phyloP scores from a whole-genome alignment of 441 rosid genomes.

The Iberis amara region DNA sequence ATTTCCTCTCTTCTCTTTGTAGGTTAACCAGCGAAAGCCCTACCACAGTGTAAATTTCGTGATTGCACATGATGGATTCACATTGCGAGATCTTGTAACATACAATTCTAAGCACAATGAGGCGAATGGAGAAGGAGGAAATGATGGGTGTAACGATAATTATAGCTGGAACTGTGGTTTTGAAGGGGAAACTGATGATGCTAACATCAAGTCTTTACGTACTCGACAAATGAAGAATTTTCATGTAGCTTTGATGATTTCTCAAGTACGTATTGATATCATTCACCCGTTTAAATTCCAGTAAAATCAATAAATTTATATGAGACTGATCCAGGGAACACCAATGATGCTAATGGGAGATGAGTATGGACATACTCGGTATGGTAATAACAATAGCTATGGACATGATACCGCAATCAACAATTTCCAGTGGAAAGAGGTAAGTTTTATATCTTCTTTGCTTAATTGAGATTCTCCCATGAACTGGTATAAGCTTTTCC shows the following conservation, averaged over 20 bases:
- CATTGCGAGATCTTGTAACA: conserved; percentile 76
- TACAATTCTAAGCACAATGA: conserved; percentile 90
- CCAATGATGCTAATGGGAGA: conserved; percentile 99
- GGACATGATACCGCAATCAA: conserved; percentile 84
- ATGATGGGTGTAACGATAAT: conserved; percentile 91
- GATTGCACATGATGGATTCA: conserved; percentile 93
- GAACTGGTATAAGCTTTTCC: background rate
- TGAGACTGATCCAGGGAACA: conserved; percentile 54
- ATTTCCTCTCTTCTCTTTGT: conserved; percentile 18
- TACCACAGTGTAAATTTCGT: conserved; percentile 79
- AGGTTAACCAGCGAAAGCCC: conserved; percentile 88
- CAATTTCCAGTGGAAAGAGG: conserved; percentile 83
- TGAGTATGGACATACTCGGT: conserved; percentile 82
- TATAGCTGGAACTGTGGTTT: conserved; percentile 92
- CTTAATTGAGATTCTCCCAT: background rate
- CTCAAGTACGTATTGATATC: conserved; percentile 52
- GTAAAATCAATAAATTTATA: background rate
- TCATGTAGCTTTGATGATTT: conserved; percentile 80
- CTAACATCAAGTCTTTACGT: conserved; percentile 61
- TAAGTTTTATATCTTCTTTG: conserved; percentile 23
- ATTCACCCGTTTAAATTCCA: background rate
- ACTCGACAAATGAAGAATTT: conserved; percentile 84
- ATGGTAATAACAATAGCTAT: conserved; percentile 94
- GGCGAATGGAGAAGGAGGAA: conserved; percentile 96
- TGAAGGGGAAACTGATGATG: conserved; percentile 64